Base-by-base conservation (phyloP, 2,329 filamentous ascomycete genomes). In the Botrytis fabae region DNA sequence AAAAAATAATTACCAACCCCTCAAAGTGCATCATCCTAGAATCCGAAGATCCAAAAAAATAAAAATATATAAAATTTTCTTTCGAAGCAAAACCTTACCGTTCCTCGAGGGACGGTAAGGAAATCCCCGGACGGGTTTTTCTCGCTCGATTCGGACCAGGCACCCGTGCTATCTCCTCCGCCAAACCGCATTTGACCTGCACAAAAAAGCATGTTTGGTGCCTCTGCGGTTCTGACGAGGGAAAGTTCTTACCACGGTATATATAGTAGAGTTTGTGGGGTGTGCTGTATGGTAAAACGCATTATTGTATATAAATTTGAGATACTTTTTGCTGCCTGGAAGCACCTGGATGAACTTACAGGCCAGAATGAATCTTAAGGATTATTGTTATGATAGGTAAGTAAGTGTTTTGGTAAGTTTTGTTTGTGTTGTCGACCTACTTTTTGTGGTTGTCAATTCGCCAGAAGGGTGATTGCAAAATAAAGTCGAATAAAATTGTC, bases 171-270 rank as follows among this genome's bases (percentile, higher is more conserved):
- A 40, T 12, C 57, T 38, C 57, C 57, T 60, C 64, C 64, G 46
- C 64, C 64, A 66, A 35, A 66, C 32, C 46, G 46, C 64, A 68
- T 51, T 68, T 68, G 64, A 14, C 46, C 64, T 54, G 64, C 25
- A 54, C 46, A 68, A 54, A 54, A 46, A 66, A 48, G 63, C 4
- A 25, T 66, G 46, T 66, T 66, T 66, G 64, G 25, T 42, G 25
- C 60, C 60, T 62, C 42, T 62, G 38, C 25, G 38, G 60, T 62
- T 42, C 4, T 38, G 38, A 40, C 16, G 25, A 38, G 25, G 60
- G 9, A 40, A 28, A 2, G 2, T 9, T 42, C 10, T 62, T 62
- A 62, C 22, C 22, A 42, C 38, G 60, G 60, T 62, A 40, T 42
- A 62, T 62, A 62, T 42, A 42, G 60, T 16, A 42, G 64, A 38